phyloP scores from a whole-genome alignment of 2,329 filamentous ascomycete species.

The Phialocephala subalpina region DNA sequence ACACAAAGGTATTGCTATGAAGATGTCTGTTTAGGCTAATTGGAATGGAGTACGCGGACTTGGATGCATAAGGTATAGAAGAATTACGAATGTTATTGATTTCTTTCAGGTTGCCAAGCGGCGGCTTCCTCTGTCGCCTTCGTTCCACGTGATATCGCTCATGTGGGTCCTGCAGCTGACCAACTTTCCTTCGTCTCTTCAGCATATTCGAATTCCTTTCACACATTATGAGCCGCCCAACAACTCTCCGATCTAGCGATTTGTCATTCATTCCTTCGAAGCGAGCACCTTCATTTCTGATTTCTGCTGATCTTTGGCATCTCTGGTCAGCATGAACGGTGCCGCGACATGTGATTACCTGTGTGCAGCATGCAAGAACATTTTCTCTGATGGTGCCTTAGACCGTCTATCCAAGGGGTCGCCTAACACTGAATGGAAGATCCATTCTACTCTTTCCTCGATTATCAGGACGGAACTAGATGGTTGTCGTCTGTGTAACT shows the following conservation, averaged over 20 bases:
- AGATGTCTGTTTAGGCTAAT: constrained; percentile 93
- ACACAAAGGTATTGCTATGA: constrained; percentile 94
- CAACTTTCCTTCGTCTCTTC: background rate
- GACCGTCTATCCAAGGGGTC: background rate
- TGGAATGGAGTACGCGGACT: background rate
- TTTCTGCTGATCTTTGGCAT: background rate
- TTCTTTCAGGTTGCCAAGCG: background rate
- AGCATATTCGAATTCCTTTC: too few relatives aligned
- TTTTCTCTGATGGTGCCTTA: constrained; percentile 2
- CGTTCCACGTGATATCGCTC: background rate
- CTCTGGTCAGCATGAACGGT: background rate
- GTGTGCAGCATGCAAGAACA: background rate
- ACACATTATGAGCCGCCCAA: too few relatives aligned
- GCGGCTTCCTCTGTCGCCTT: background rate
- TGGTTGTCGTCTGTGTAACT: background rate
- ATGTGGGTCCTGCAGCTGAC: background rate
- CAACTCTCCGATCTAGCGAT: too few relatives aligned
- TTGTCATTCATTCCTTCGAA: background rate
- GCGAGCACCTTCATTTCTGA: background rate
- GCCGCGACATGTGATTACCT: background rate
- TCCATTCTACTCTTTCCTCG: background rate
- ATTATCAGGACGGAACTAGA: background rate
- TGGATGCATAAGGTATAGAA: constrained; percentile 1
- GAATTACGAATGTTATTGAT: background rate
- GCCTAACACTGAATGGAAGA: background rate